Base-by-base conservation (phyloP, 148 eudicot species). In the Polygonum aviculare region DNA sequence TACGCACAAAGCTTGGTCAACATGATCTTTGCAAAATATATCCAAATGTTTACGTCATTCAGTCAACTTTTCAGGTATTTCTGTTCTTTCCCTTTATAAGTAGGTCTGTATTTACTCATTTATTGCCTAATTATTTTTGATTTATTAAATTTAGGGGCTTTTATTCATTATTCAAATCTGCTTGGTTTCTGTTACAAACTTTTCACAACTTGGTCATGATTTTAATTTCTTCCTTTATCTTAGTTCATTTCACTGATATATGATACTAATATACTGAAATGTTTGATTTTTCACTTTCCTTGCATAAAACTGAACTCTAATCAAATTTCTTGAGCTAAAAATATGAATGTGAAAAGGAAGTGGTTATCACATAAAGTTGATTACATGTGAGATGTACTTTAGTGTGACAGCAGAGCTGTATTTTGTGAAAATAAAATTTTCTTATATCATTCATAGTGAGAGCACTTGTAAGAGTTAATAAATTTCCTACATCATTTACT, bases 21-120 rank as follows among this genome's bases (percentile, higher is more conserved):
- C 98, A 93, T 82, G 97, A 91, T 80, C 91, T 93, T 35, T 93
- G 97, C 88, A 91, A 91, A 87, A 82, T 93, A 54, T 91, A 90
- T 83, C 93, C 94, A 65, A 93, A 91, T 85, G 91, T 93, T 7
- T 78, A 83, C 77, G 98, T 93, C 77, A 93, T 93, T 80, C 98
- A 93, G 63, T 90, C 98, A 35, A 93, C 98, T 36, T 93, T 93
- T 80, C 98, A 93, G 98, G 98, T 91, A 77, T n/a, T 63, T 19
- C 18, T 54, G 31, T 70, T 36, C 47, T 44, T 40, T 70, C 49
- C 54, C 26, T 72, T 19, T 72, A 12, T 67, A 67, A 35, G 19
- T 5, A 36, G 72, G 44, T 15, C 45, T 67, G 8, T 62, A 31
- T 62, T 26, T 62, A 16, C 72, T 36, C 3, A 67, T 67, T 12